Percentiles rank a stretch among this genome's conserved stretches.
Evolutionary conservation across 352 stramenopile genomes (phyloP).

Genomic region (Phytophthora sansomeana): DNA sequence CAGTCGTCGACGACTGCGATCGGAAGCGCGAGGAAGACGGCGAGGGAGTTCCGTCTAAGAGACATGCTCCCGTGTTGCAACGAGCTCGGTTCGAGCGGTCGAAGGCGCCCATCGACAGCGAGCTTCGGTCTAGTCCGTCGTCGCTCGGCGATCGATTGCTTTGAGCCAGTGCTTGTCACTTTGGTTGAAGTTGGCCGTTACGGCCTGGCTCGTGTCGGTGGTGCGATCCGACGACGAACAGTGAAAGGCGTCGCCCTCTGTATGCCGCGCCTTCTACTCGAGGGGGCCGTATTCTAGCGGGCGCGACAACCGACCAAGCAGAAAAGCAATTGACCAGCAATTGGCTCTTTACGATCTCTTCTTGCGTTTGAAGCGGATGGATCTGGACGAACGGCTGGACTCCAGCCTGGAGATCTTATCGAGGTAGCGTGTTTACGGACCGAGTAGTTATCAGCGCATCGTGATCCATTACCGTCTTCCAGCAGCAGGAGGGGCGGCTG

Average conservation of each 20-base stretch:
- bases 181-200: slow-evolving; percentile 24
- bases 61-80: slow-evolving; percentile 9
- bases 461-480: background rate
- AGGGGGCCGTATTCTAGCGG: background rate
- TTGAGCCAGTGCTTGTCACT: background rate
- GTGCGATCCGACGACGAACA: slow-evolving; percentile 22
- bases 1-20: slow-evolving; percentile 5
- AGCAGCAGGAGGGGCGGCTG: background rate
- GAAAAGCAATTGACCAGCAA: background rate
- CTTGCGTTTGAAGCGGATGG: background rate
- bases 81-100: background rate
- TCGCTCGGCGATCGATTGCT: background rate
- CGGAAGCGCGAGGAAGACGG: slow-evolving; percentile 18
- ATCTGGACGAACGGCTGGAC: background rate
- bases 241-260: slow-evolving; percentile 20
- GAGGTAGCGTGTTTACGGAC: background rate
- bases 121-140: slow-evolving; percentile 39
- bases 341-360: background rate
- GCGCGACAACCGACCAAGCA: slow-evolving; percentile 3
- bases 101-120: slow-evolving; percentile 12
- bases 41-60: background rate
- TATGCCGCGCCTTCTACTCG: background rate
- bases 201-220: slow-evolving; percentile 7
- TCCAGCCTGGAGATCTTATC: background rate
- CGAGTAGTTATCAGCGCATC: background rate